A percentile compares a stretch with the other conserved stretches of the same genome.
Evolutionary conservation across 352 stramenopile genomes (phyloP).

Genomic region (Pythium rhizo-oryzae): DNA sequence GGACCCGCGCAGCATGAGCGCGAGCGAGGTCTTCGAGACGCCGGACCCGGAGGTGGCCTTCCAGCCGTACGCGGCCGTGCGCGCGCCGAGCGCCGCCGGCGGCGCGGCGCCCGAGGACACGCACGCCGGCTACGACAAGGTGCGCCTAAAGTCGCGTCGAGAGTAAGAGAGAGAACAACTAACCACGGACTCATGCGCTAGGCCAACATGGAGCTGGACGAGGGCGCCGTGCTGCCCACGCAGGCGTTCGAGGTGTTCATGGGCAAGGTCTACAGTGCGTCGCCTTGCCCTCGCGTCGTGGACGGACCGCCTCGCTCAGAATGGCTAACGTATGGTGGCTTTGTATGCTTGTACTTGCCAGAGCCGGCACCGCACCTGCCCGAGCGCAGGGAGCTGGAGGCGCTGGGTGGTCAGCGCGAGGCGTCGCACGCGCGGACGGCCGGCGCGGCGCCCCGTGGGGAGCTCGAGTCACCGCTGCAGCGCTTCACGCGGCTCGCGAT

Average conservation of each 20-base stretch:
- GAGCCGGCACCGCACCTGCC: constrained; percentile 43
- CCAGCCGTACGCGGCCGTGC: constrained; percentile 57
- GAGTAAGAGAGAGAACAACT: too few relatives aligned
- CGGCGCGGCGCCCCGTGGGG: background rate
- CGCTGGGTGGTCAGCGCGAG: constrained; percentile 14
- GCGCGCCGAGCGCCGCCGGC: constrained; percentile 18
- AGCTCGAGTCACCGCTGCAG: constrained; percentile 69
- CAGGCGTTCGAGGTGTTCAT: constrained; percentile 82
- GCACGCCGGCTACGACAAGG: constrained; percentile 60
- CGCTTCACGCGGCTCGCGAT: constrained; percentile 69
- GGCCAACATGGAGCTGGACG: constrained; percentile 66
- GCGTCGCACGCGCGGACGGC: background rate
- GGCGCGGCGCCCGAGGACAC: constrained; percentile 39
- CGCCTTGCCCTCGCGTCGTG: background rate
- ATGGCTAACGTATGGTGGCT: background rate
- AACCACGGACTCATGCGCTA: too few relatives aligned
- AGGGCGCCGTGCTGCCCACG: constrained; percentile 46
- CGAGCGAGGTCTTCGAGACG: constrained; percentile 73
- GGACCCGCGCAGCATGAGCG: constrained; percentile 47
- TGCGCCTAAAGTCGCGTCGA: constrained; percentile 5
- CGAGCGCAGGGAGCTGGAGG: constrained; percentile 61
- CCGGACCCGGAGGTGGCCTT: constrained; percentile 65
- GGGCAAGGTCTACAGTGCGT: constrained; percentile 82
- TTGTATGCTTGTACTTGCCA: constrained; percentile 10
- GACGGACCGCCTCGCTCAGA: too few relatives aligned